Conservation (phyloP, 2,329 filamentous ascomycete genomes). For the Beauveria rudraprayagi region DNA sequence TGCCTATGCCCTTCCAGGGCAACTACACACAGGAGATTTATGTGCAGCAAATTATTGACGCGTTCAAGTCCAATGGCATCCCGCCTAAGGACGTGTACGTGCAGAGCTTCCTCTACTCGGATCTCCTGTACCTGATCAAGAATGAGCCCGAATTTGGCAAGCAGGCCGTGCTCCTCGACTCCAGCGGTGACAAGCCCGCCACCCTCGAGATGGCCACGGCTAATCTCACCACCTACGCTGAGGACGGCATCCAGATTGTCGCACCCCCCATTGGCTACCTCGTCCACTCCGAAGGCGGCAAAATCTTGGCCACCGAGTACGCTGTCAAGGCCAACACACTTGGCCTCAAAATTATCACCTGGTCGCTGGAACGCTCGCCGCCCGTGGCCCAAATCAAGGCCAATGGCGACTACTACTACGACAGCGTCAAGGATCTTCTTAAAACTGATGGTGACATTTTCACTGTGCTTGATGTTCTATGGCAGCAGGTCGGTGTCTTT, state of each 20-base stretch:
- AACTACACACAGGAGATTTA: constrained; percentile 58
- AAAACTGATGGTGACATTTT: constrained; percentile 60
- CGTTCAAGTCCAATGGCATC: constrained; percentile 47
- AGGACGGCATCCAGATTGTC: constrained; percentile 53
- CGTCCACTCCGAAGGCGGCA: constrained; percentile 41
- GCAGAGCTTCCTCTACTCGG: constrained; percentile 58
- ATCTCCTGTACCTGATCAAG: constrained; percentile 59
- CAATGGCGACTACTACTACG: constrained; percentile 47
- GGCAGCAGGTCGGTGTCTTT: constrained; percentile 49
- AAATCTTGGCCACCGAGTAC: constrained; percentile 56
- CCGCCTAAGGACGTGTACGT: constrained; percentile 46
- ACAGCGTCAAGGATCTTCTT: constrained; percentile 44
- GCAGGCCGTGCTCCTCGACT: constrained; percentile 59
- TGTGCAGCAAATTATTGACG: constrained; percentile 56
- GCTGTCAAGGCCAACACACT: constrained; percentile 51
- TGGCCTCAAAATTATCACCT: constrained; percentile 58
- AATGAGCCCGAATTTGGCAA: constrained; percentile 50
- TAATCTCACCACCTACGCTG: constrained; percentile 46
- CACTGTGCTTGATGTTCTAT: constrained; percentile 56
- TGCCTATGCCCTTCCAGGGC: constrained; percentile 61
- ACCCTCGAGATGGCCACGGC: constrained; percentile 46
- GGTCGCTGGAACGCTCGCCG: constrained; percentile 60
- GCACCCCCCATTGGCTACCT: constrained; percentile 57
- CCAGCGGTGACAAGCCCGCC: constrained; percentile 45
- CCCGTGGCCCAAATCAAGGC: constrained; percentile 42